Base-by-base conservation (phyloP, 768 basidiomycete species). In the Mycena olivaceomarginata region DNA sequence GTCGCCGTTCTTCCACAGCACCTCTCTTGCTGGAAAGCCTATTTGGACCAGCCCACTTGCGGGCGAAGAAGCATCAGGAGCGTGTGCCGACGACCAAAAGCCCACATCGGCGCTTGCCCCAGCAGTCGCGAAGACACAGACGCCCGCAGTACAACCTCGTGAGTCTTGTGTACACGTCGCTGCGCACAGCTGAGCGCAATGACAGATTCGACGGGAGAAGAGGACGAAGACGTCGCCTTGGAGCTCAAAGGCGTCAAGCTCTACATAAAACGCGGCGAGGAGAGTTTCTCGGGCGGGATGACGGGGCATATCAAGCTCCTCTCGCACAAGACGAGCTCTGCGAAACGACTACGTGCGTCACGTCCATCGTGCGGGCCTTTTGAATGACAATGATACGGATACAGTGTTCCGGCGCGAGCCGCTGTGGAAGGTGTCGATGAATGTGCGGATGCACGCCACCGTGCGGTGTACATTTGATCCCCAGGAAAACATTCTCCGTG, bases 371-470 rank as follows among this genome's bases (percentile, higher is more conserved):
- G 48, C 60, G 37, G 48, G 57, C 62, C 37, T 41, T 62, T 77
- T 31, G 31, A 25, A 13, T n/a, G 48, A 18, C n/a, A 51, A 16
- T 7, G n/a, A 51, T n/a, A 37, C 31, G 16, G 40, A 62, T 59
- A 11, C 77, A 94, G 94, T 94, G 16, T 94, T 95, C 85, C 91
- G 93, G 9, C 91, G 94, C 7, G 94, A 94, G 77, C 94, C 93
- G 0, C 83, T 94, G 40, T 91, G 92, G 88, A 92, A 94, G 80
- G 91, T 94, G 0, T 91, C 93, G 0, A 92, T 94, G 92, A 94
- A 93, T 80, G 85, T 93, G 57, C 89, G 90, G 31, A 81, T 95
- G 67, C 86, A 86, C 59, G 86, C 92, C 10, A 83, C 90, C 11
- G 87, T 94, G 57, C 90, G 92, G 57, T 93, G 92, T 77, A 87